Evolutionary conservation across 1,284 basidiomycete genomes (phyloP), one percentile per base, ranked within the genome.

Genomic region (Omphalotus olearius): DNA sequence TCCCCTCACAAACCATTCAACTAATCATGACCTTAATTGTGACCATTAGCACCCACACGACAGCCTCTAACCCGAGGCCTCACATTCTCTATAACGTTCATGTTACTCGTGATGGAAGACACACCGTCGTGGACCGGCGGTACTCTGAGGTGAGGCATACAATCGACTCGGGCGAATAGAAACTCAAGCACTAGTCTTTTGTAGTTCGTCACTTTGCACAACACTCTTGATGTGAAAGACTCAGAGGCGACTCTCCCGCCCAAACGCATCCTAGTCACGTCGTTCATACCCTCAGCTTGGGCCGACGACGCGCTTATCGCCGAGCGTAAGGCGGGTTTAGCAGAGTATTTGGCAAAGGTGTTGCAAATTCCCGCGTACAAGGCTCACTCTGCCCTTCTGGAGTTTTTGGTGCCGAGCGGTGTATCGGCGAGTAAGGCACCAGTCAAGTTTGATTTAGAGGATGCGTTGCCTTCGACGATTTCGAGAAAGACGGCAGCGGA

Each of bases 211-310:
- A 60, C 64, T 0, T 68, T 81, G 36, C 72, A 77, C 56, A 62
- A 64, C 17, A 62, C 62, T 16, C 57, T 70, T 54, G 53, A 57
- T 43, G 61, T 36, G 40, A 17, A 51, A 14, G 57, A 58, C 20
- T 23, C 41, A 3, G 48, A 43, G 11, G 25, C 43, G 13, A 2
- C 40, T 13, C 67, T 81, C 6, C 79, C 79, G 6, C 75, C 77
- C 1, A 80, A 78, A 61, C 71, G 73, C 26, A 67, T 76, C 45
- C 61, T 79, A 11, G 63, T 67, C 25, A 79, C 73, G 4, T 67
- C 70, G 1, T 74, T 80, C 57, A 51, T 78, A 18, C 78, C 76
- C 0, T 73, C 72, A 4, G 74, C 76, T n/a, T 79, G 77, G 77
- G 65, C 74, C 20, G 75, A 79, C 59, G 77, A 80, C 54, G 54